Base-by-base conservation (phyloP, 129 eudicot species). In the Flaveria bidentis region DNA sequence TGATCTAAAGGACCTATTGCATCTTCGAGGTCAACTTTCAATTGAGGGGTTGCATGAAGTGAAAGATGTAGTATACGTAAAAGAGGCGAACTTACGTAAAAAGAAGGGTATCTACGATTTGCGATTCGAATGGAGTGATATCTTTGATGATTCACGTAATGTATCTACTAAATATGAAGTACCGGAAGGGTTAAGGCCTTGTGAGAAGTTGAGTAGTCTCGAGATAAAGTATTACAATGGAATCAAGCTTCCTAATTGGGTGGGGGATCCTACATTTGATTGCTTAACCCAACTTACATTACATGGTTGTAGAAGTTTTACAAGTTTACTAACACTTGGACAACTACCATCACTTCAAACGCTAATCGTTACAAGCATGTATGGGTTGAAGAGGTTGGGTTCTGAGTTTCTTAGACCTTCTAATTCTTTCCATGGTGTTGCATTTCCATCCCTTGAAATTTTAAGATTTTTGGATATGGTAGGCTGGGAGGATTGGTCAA, bases 221-320 rank as follows among this genome's bases (percentile, higher is more conserved):
- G 45, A 53, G 42, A 76, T 86, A 55, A 58, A 45, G 10, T 42
- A 50, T 65, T 88, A 86, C 65, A 28, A n/a, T 18, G 88, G 90
- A 10, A 10, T 1, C n/a, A 36, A 25, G 16, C 86, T 88, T 73
- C 87, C 93, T 5, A 78, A 44, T 36, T 88, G 90, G 93, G 45
- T 88, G 0, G 88, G 90, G 49, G 74, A 86, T 69, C 65, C 86
- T 2, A 61, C 56, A 9, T 86, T 84, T 61, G 45, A 36, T 11
- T 73, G 62, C 44, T 49, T 88, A 71, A 83, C 80, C 4, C 20
- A 68, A n/a, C 61, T 86, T 56, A 79, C 55, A 25, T 63, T 88
- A 16, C 6, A 28, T 53, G 75, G 74, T 36, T 86, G 88, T 67
- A 41, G 5, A 41, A 69, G 78, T 11, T 86, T 88, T 74, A 68